A percentile compares a stretch with the other conserved stretches of the same genome.
Conservation (phyloP, 2,329 filamentous ascomycete species). For the Paecilomyces sp. region DNA sequence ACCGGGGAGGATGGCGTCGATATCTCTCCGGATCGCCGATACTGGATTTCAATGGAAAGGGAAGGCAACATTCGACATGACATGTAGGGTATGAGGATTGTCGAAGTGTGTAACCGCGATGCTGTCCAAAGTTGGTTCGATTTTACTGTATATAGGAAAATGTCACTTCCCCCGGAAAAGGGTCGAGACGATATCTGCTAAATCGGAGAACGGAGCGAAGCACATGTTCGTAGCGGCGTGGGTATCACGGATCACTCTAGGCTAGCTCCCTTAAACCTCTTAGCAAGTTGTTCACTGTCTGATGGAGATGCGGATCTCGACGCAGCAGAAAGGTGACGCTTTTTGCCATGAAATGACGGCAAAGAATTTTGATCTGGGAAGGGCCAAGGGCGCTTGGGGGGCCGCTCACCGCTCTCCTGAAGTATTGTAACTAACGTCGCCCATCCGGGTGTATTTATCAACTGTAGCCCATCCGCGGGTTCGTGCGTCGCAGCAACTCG, state of each 20-base stretch:
- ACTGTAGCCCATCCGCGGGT: conserved; percentile 69
- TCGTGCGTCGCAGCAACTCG: conserved; percentile 77
- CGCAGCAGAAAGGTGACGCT: conserved; percentile 20
- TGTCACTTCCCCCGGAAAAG: not conserved
- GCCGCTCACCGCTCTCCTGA: conserved; percentile 94
- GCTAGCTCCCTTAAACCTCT: conserved; percentile 58
- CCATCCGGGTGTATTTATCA: conserved; percentile 86
- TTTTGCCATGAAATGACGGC: conserved; percentile 25
- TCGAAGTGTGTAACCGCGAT: not conserved
- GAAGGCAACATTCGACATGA: not conserved
- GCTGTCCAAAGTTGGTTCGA: not conserved
- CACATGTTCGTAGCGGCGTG: conserved; percentile 1
- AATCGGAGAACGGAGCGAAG: not conserved
- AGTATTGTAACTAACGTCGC: conserved; percentile 88
- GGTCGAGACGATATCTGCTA: not conserved
- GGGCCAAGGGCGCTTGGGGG: conserved; percentile 61
- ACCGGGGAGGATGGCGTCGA: not conserved
- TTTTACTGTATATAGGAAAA: not conserved
- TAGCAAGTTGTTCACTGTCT: conserved; percentile 56
- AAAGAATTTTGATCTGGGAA: conserved; percentile 31
- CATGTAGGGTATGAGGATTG: not conserved
- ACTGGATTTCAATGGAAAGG: not conserved
- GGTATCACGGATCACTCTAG: conserved; percentile 30
- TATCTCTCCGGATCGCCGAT: not conserved
- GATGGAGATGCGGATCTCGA: conserved; percentile 34